Evolutionary conservation across 2,329 filamentous ascomycete genomes (phyloP).

Genomic region (Fusarium longipes): DNA sequence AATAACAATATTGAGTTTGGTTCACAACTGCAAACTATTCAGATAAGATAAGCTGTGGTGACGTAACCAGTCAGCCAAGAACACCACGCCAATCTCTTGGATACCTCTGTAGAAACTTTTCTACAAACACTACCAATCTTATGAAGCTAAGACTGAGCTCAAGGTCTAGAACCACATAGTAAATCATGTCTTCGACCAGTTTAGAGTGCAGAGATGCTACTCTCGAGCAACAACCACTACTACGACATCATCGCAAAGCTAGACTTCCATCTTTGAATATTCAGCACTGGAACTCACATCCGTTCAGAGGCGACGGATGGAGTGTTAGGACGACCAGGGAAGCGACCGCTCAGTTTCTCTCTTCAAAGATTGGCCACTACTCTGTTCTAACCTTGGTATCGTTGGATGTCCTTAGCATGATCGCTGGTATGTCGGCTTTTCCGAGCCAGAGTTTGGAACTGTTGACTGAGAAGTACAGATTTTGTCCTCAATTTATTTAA

Average conservation of each 20-base stretch:
- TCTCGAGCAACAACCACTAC: not conserved
- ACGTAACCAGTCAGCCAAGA: no score
- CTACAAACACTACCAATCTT: no score
- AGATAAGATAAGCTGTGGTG: no score
- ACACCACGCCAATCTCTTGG: no score
- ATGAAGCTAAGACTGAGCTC: no score
- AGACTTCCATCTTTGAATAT: constrained; percentile 11
- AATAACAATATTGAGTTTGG: no score
- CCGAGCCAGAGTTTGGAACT: rapidly evolving
- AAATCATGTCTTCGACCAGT: not conserved
- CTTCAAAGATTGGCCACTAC: constrained; percentile 3
- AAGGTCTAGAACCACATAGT: no score
- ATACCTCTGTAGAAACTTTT: no score
- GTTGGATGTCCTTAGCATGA: constrained; percentile 24
- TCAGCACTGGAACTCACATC: constrained; percentile 21
- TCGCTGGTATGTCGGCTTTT: not conserved
- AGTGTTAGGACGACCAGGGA: not conserved
- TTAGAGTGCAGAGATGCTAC: rapidly evolving
- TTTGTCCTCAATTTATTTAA: constrained; percentile 18
- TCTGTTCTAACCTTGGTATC: constrained; percentile 9
- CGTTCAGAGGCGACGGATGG: not conserved
- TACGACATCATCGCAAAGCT: not conserved
- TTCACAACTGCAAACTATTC: no score
- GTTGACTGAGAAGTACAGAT: rapidly evolving
- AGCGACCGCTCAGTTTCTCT: constrained; percentile 8